Evolutionary conservation across 768 basidiomycete species (phyloP), one percentile per base, ranked within the genome.

Genomic region (Rhodotorula babjevae): DNA sequence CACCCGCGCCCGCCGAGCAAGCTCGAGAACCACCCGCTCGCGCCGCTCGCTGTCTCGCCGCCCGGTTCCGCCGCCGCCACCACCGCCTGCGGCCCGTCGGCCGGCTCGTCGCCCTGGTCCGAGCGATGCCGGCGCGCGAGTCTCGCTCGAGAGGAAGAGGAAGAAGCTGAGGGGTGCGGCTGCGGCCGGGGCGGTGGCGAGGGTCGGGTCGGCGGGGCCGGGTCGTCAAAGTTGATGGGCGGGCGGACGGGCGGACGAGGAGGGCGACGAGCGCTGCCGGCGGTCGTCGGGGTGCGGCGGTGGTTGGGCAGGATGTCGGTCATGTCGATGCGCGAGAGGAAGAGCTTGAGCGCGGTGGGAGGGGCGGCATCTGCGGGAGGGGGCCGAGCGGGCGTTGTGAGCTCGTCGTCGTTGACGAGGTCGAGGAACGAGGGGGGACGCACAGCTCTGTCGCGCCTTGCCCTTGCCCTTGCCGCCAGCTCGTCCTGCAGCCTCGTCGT

Each of bases 291-390:
- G 10, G 1, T 7, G 14, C 44, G 46, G 5, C 56, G 60, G 71
- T 72, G 31, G 42, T 56, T 67, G 6, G 71, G 71, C 1, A 72
- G 56, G 18, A 72, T n/a, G 18, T 72, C 71, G 25, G 47, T 9
- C 29, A 72, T 65, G n/a, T 67, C 61, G 49, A 68, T 53, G 6
- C 71, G 71, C 36, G 71, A 72, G 46, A 72, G 52, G 66, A 63
- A 72, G 49, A 72, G 61, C 33, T 59, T 52, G 36, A 57, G 31
- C 33, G 56, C 19, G 7, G 56, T 33, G 31, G 56, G 33, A 7
- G 56, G 56, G 9, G 33, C 33, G 18, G 19, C 33, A 15, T 36
- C 56, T 57, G 56, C 16, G 36, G 33, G n/a, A n/a, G n/a, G n/a
- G n/a, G n/a, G n/a, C n/a, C n/a, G n/a, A n/a, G n/a, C n/a, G n/a